Conservation (phyloP, 2,329 filamentous ascomycete species). For the Penicillium vulpinum region DNA sequence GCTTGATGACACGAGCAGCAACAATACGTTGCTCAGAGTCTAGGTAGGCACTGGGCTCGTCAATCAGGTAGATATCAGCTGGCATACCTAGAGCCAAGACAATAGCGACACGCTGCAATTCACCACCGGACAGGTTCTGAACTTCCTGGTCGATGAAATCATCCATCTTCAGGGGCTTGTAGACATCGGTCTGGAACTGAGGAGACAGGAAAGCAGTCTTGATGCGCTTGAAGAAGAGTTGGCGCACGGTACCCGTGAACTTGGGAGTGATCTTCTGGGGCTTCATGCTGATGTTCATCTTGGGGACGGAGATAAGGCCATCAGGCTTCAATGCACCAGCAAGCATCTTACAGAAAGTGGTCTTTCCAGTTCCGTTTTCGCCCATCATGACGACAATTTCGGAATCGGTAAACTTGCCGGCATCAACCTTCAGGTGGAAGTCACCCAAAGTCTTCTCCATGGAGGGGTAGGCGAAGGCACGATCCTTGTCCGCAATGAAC, state of each 20-base stretch:
- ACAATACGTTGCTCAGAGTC: constrained; percentile 99
- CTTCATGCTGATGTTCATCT: constrained; percentile 99
- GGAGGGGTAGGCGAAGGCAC: constrained; percentile 80
- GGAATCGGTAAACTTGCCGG: constrained; percentile 90
- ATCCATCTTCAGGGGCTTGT: constrained; percentile 98
- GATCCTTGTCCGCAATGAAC: constrained; percentile 77
- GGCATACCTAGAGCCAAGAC: constrained; percentile 93
- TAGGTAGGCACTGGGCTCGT: constrained; percentile 95
- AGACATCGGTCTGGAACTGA: constrained; percentile 99
- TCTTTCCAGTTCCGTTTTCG: constrained; percentile 99
- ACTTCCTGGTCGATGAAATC: constrained; percentile 99
- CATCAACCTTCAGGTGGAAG: constrained; percentile 80
- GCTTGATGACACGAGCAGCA: constrained; percentile 95
- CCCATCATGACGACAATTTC: constrained; percentile 99
- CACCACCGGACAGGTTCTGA: constrained; percentile 97
- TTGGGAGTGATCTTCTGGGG: constrained; percentile 99
- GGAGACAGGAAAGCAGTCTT: constrained; percentile 94
- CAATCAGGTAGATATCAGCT: constrained; percentile 97
- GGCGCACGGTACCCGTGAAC: constrained; percentile 93
- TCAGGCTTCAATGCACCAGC: constrained; percentile 94
- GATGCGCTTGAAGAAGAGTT: constrained; percentile 99
- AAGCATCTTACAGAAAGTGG: constrained; percentile 95
- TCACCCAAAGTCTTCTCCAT: constrained; percentile 92
- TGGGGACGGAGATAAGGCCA: constrained; percentile 71
- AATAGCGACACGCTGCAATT: constrained; percentile 98